Base-by-base conservation (phyloP, 305 asterid species). In the Rubia tinctorum region DNA sequence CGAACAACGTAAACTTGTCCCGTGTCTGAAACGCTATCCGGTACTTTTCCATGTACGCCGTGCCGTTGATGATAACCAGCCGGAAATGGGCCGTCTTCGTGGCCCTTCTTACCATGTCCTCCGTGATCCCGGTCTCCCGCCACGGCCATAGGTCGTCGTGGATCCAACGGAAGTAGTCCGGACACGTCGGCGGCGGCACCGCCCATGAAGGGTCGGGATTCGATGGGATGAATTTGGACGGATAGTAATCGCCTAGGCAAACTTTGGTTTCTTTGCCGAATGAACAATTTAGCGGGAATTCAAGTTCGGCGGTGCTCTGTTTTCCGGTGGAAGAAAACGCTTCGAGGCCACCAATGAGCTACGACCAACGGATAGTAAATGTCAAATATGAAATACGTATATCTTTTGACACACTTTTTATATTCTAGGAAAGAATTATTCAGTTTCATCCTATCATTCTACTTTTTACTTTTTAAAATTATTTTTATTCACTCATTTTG, bases 151-250 rank as follows among this genome's bases (percentile, higher is more conserved):
- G 77, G 75, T 95, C 99, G 0, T 92, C 89, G 7, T 92, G 79
- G 68, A 95, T 92, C 91, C 92, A 90, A 68, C 95, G 96, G 80
- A 92, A 95, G 84, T 92, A 90, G 27, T 88, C 88, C 0, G 99
- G 99, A 56, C 99, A 95, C 0, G 84, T 68, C n/a, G n/a, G n/a
- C n/a, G n/a, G n/a, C n/a, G n/a, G n/a, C n/a, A n/a, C n/a, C 2
- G 60, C 64, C 0, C 84, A 74, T n/a, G 53, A 42, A 0, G 69
- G 27, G 72, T 66, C 69, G 3, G 8, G 7, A n/a, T 30, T n/a
- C 10, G 12, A 6, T 58, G 9, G 2, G 30, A 44, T 25, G 55
- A 75, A 70, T 8, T 55, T 55, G 45, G 53, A 11, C 7, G 74
- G 74, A 8, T 70, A 70, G 53, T 55, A 70, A 56, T 40, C 59